These are phyloP conservation scores for Rhizophora mangle DNA, from an alignment of 345 rosid species.

Conservation along the genomic window DNA sequence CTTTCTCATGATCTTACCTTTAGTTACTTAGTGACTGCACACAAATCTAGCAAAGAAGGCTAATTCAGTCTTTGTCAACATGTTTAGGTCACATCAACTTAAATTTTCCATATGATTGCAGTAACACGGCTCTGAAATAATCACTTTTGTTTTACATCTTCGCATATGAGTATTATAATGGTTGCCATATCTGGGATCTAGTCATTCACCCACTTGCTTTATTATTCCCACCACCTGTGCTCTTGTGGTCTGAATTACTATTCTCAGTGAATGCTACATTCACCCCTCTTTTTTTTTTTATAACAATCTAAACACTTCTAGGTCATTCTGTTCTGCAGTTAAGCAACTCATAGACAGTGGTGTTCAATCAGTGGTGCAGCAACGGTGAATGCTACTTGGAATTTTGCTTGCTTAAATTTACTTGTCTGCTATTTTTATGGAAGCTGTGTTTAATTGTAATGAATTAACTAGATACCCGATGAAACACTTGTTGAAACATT, in stretches of 20 bases:
- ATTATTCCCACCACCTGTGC: not conserved
- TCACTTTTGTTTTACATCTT: not conserved
- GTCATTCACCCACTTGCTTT: not conserved
- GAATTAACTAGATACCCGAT: conserved; percentile 23
- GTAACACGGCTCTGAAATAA: not conserved
- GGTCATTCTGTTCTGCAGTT: not conserved
- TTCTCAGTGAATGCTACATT: not conserved
- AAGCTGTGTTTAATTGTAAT: conserved; percentile 26
- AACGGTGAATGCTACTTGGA: conserved; percentile 27
- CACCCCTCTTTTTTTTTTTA: not conserved
- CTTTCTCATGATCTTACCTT: too few relatives aligned
- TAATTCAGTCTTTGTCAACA: too few relatives aligned
- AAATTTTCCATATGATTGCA: too few relatives aligned
- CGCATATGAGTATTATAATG: not conserved
- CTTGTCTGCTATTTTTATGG: conserved; percentile 11
- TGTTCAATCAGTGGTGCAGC: not conserved
- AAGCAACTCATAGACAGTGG: not conserved
- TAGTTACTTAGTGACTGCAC: too few relatives aligned
- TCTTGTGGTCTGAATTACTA: not conserved
- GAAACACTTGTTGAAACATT: conserved; percentile 14
- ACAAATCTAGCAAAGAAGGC: too few relatives aligned
- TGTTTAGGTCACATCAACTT: too few relatives aligned
- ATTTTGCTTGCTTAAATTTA: conserved; percentile 5
- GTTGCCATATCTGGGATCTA: not conserved
- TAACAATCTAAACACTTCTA: not conserved